Evolutionary conservation across 495 filamentous ascomycete genomes (phyloP), one percentile per base, ranked within the genome.

Genomic region (Aspergillus incahuasiensis): DNA sequence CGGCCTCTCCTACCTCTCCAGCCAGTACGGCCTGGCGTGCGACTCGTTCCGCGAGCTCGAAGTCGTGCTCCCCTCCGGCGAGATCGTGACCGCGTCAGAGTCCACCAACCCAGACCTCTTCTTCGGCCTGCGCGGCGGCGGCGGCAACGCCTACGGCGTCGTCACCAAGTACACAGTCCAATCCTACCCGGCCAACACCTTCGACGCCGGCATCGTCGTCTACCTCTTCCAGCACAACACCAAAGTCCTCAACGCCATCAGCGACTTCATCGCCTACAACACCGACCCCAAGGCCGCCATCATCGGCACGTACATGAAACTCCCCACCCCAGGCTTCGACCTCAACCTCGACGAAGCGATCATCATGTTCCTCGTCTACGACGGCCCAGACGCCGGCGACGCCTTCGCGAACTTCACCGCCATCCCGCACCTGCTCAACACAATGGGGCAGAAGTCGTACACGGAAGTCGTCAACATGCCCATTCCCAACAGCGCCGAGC

Each of bases 31-130:
- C 6, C 18, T 55, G 6, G 53, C 53, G n/a, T 55, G 53, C 9
- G 53, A 55, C 53, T 55, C 53, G n/a, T 55, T 55, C 45, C 53
- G 53, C 15, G 34, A 47, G 15, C 53, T 55, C 5, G 53, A 55
- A 11, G 53, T 55, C 2, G 53, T 55, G 30, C 53, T 55, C n/a
- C 53, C 53, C 35, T 32, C 21, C 16, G 53, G 53, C 22, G 53
- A 55, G 8, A 55, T 55, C 38, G 53, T 43, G 1, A 41, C 22
- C 0, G 53, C 53, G 1, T 55, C 53, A 2, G 44, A 55, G 22
- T 1, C 1, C 8, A 18, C 15, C 0, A 48, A 55, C 35, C 53
- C 53, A 5, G 53, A 55, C 16, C 53, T 55, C 1, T 55, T 55
- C 53, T 55, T 32, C 22, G 53, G 44, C 8, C 34, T 55, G 15